phyloP scores from a whole-genome alignment of 2,329 filamentous ascomycete species.

The Blastomyces gilchristii region DNA sequence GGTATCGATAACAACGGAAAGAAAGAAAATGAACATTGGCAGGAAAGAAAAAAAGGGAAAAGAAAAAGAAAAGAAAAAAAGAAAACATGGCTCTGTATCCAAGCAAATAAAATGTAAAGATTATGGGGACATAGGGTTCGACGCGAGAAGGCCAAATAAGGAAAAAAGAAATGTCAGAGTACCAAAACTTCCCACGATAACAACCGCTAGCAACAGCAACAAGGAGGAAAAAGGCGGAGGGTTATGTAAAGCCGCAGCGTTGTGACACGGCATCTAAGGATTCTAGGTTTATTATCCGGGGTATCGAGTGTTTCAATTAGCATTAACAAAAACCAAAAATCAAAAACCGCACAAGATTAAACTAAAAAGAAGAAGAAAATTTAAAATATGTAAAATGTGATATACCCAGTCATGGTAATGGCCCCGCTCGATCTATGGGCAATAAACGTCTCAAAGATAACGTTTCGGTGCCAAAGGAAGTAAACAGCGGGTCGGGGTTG shows the following conservation, averaged over 20 bases:
- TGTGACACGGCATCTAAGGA: background rate
- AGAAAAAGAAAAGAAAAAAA: background rate
- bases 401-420: background rate
- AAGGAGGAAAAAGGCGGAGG: background rate
- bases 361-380: background rate
- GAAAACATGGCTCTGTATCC: background rate
- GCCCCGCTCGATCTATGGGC: background rate
- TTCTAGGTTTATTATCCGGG: background rate
- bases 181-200: background rate
- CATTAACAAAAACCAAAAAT: background rate
- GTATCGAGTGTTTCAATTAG: background rate
- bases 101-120: background rate
- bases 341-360: background rate
- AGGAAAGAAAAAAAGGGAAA: background rate
- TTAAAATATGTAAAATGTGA: background rate
- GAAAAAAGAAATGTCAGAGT: background rate
- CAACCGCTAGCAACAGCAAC: background rate
- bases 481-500: background rate
- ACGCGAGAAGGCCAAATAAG: background rate
- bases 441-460: background rate
- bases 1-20: constrained; percentile 5
- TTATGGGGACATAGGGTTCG: background rate
- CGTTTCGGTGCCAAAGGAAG: background rate
- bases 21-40: background rate
- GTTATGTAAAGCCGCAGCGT: background rate